Evolutionary conservation across 768 basidiomycete genomes (phyloP).

Genomic region (Suillus variegatus): DNA sequence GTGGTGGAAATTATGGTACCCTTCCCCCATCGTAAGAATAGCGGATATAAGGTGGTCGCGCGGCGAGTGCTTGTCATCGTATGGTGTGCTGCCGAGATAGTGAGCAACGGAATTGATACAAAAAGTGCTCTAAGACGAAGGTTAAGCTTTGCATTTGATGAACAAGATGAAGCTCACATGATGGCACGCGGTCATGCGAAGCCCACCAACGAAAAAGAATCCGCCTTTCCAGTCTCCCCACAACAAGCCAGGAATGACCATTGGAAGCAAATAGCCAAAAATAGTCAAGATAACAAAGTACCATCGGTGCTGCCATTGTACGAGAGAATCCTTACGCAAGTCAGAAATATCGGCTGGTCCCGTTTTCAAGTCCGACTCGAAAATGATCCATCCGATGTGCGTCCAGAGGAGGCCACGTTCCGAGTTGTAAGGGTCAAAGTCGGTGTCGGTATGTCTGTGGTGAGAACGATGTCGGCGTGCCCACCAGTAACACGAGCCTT

Average conservation of each 20-base stretch:
- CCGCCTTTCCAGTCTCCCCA: conserved; percentile 82
- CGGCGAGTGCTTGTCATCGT: conserved; percentile 78
- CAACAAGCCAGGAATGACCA: conserved; percentile 64
- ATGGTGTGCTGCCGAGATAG: conserved; percentile 78
- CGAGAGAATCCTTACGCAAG: conserved; percentile 63
- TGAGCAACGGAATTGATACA: conserved; percentile 90
- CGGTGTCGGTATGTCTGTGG: conserved; percentile 84
- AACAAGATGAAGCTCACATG: conserved; percentile 54
- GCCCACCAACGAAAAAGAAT: conserved; percentile 71
- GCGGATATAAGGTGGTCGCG: conserved; percentile 82
- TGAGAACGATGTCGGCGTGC: conserved; percentile 81
- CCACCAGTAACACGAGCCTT: conserved; percentile 91
- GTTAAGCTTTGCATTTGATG: conserved; percentile 2
- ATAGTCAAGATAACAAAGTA: conserved; percentile 63
- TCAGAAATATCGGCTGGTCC: conserved; percentile 76
- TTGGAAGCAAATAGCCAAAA: conserved; percentile 75
- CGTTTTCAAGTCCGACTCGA: conserved; percentile 71
- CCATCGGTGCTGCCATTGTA: conserved; percentile 77
- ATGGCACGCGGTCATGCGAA: conserved; percentile 75
- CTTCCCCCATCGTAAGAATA: conserved; percentile 73
- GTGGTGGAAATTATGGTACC: conserved; percentile 79
- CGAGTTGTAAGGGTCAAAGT: conserved; percentile 83
- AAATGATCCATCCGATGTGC: conserved; percentile 83
- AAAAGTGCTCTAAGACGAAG: conserved; percentile 64
- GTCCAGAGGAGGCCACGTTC: conserved; percentile 78